These are phyloP conservation scores for Ophiostoma ulmi DNA, from an alignment of 2,329 filamentous ascomycete species.

Conservation along the genomic window DNA sequence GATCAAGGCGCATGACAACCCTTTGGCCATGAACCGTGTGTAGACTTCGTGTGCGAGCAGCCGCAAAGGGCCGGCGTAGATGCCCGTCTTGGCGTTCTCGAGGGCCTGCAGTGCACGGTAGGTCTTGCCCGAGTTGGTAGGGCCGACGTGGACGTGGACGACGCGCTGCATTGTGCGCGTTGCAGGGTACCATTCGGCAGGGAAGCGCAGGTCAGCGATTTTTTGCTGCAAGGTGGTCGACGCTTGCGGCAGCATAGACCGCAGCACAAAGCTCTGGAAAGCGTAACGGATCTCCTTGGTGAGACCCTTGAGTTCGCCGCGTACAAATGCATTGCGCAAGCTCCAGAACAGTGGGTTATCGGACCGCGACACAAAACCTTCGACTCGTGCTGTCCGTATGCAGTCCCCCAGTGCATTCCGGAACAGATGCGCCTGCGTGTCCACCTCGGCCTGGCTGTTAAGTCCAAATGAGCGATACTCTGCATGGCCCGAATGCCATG, in stretches of 20 bases:
- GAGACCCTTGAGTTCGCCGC: constrained; percentile 48
- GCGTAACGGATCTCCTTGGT: constrained; percentile 40
- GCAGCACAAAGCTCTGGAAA: constrained; percentile 62
- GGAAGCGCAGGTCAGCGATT: constrained; percentile 79
- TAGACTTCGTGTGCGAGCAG: constrained; percentile 94
- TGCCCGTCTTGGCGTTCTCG: constrained; percentile 67
- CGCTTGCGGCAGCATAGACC: constrained; percentile 50
- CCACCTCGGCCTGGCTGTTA: constrained; percentile 39
- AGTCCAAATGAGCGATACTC: constrained; percentile 37
- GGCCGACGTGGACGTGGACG: constrained; percentile 88
- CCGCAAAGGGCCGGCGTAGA: constrained; percentile 86
- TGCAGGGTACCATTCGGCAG: constrained; percentile 85
- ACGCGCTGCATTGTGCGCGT: constrained; percentile 75
- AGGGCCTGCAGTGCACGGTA: constrained; percentile 86
- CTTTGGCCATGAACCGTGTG: constrained; percentile 73
- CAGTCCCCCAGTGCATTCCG: constrained; percentile 42
- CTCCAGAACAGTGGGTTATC: constrained; percentile 54
- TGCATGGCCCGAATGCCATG: constrained; percentile 29
- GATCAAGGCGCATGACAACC: constrained; percentile 69
- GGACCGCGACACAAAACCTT: constrained; percentile 36
- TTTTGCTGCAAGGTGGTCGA: constrained; percentile 53
- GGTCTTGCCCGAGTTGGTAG: constrained; percentile 97
- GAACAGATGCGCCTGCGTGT: constrained; percentile 44
- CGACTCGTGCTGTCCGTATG: constrained; percentile 41
- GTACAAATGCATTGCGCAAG: constrained; percentile 56